These are phyloP conservation scores for Gymnopilus junonius DNA, from an alignment of 768 basidiomycete species.

Conservation along the genomic window DNA sequence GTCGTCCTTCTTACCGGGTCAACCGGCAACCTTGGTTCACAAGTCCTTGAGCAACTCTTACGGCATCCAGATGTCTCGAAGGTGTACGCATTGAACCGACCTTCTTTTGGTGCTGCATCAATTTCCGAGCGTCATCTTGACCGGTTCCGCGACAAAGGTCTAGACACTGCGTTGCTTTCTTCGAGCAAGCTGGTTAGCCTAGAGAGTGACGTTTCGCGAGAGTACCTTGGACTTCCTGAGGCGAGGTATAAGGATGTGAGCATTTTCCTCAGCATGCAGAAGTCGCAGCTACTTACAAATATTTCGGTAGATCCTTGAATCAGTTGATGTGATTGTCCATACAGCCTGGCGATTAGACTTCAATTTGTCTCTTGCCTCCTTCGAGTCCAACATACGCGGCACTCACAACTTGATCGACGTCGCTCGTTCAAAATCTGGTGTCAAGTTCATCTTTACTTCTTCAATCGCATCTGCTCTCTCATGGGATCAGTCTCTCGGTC, in stretches of 20 bases:
- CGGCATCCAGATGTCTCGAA: constrained; percentile 19
- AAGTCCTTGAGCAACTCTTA: constrained; percentile 34
- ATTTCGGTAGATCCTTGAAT: constrained; percentile 28
- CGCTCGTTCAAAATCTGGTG: constrained; percentile 31
- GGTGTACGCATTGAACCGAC: constrained; percentile 38
- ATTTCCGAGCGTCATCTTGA: constrained; percentile 1
- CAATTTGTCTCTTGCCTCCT: constrained; percentile 43
- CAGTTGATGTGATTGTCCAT: constrained; percentile 40
- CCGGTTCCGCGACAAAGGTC: constrained; percentile 10
- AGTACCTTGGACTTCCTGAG: constrained; percentile 27
- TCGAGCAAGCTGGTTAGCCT: constrained; percentile 13
- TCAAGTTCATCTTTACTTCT: constrained; percentile 41
- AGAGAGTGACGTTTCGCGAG: constrained; percentile 35
- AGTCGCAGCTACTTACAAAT: not conserved
- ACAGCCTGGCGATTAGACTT: constrained; percentile 50
- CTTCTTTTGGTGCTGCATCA: constrained; percentile 8
- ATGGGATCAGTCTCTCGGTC: constrained; percentile 27
- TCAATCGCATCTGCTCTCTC: constrained; percentile 26
- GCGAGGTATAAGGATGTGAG: constrained; percentile 29
- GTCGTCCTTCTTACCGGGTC: constrained; percentile 43
- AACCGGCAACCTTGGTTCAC: constrained; percentile 44
- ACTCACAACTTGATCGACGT: constrained; percentile 42
- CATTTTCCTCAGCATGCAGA: not conserved
- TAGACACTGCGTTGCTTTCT: constrained; percentile 14
- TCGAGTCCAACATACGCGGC: constrained; percentile 42